Conservation (phyloP, 306 rosid species). For the Medicago ruthenica region DNA sequence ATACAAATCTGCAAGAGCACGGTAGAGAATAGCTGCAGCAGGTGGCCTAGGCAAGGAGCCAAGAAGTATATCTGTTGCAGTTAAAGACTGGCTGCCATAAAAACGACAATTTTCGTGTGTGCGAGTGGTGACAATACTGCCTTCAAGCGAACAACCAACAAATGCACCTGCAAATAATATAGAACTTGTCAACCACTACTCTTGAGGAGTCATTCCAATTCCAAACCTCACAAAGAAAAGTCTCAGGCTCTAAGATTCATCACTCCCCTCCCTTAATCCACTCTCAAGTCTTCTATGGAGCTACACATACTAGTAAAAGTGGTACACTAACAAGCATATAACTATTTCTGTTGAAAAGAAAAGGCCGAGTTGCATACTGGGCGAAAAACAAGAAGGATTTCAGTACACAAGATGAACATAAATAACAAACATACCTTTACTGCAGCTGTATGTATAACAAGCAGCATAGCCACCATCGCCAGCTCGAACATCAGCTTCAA, state of each 20-base stretch:
- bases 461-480: slow-evolving; percentile 95
- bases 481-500: slow-evolving; percentile 94
- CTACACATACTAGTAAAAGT: slow-evolving; percentile 10
- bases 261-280: not conserved
- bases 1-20: slow-evolving; percentile 75
- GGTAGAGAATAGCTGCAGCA: slow-evolving; percentile 83
- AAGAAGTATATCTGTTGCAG: slow-evolving; percentile 76
- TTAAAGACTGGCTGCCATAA: slow-evolving; percentile 82
- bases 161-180: slow-evolving; percentile 78
- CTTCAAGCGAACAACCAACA: slow-evolving; percentile 94
- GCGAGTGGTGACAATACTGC: slow-evolving; percentile 79
- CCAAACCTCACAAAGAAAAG: slow-evolving; percentile 13
- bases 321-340: not conserved
- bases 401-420: slow-evolving; percentile 15
- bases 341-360: not conserved
- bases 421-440: slow-evolving; percentile 74
- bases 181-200: slow-evolving; percentile 6
- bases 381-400: not conserved
- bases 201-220: slow-evolving; percentile 26
- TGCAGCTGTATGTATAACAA: slow-evolving; percentile 93
- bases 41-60: slow-evolving; percentile 94
- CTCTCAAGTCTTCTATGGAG: not conserved
- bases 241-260: not conserved
- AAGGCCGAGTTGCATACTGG: not conserved
- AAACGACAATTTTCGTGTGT: slow-evolving; percentile 71